Percentiles rank a stretch among this genome's conserved stretches.
Evolutionary conservation across 2,329 filamentous ascomycete species (phyloP).

Genomic region (Fusarium nelsonii): DNA sequence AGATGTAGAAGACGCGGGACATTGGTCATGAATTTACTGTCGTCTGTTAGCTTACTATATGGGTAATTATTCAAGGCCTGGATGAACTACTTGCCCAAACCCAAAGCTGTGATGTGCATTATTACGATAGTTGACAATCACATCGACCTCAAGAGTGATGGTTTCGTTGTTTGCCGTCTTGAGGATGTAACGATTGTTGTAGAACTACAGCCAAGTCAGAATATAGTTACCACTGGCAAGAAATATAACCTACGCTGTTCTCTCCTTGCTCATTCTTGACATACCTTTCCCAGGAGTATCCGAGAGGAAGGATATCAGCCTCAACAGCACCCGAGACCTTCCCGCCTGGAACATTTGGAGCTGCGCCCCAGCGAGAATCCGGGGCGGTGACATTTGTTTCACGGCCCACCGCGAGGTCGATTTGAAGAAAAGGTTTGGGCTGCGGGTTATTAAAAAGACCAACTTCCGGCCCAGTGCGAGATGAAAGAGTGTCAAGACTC

Average conservation of each 20-base stretch:
- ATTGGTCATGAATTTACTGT: constrained; percentile 1
- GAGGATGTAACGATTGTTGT: constrained; percentile 12
- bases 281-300: constrained; percentile 5
- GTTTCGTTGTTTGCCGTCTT: constrained; percentile 11
- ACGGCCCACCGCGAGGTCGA: background rate
- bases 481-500: background rate
- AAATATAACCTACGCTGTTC: constrained; percentile 5
- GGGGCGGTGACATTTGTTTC: constrained; percentile 17
- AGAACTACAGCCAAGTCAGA: background rate
- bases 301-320: constrained; percentile 7
- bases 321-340: constrained; percentile 10
- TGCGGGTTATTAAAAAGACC: background rate
- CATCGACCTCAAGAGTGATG: constrained; percentile 9
- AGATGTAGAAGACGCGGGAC: background rate
- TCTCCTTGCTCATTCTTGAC: constrained; percentile 5
- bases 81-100: background rate
- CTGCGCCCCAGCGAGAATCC: background rate
- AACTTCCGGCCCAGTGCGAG: rapidly evolving
- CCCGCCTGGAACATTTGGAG: constrained; percentile 4
- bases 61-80: rapidly evolving
- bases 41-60: background rate
- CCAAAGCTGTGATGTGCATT: constrained; percentile 25
- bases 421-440: background rate
- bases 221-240: rapidly evolving
- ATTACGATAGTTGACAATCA: constrained; percentile 17